Percentiles rank a stretch among this genome's conserved stretches.
Conservation (phyloP, 1,284 basidiomycete species). For the Microbotryum intermedium region DNA sequence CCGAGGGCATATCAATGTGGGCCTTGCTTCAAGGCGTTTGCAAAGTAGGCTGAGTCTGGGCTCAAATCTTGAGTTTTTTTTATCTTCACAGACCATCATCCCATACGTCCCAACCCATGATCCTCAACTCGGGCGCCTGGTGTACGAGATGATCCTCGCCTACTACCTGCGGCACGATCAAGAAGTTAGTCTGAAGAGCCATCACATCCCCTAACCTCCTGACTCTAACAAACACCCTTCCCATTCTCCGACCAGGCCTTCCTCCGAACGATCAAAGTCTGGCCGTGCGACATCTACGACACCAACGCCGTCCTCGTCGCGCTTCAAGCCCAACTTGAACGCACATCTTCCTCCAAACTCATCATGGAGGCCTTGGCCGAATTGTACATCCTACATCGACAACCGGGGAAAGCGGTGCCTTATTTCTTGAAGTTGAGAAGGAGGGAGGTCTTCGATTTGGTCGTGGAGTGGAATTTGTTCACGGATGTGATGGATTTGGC, state of each 20-base stretch:
- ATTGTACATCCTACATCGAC: constrained; percentile 77
- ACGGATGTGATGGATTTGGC: constrained; percentile 92
- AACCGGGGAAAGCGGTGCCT: constrained; percentile 86
- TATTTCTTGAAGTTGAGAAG: constrained; percentile 78
- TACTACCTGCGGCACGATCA: constrained; percentile 74
- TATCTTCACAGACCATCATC: constrained; percentile 59
- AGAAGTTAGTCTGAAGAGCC: constrained; percentile 46
- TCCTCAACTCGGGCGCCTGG: constrained; percentile 69
- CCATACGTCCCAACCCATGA: constrained; percentile 76
- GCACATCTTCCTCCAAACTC: constrained; percentile 49
- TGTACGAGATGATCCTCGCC: constrained; percentile 92
- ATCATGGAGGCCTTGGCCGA: constrained; percentile 91
- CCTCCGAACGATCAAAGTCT: constrained; percentile 67
- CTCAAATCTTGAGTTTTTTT: neutral
- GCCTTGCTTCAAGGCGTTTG: constrained; percentile 18
- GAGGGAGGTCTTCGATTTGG: constrained; percentile 88
- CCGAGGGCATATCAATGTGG: constrained; percentile 66
- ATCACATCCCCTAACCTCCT: neutral
- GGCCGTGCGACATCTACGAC: constrained; percentile 89
- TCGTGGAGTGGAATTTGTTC: constrained; percentile 87
- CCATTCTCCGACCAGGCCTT: constrained; percentile 49
- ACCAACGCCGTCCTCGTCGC: constrained; percentile 76
- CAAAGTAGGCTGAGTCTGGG: too few relatives aligned
- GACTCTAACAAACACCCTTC: neutral
- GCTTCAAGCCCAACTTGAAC: constrained; percentile 69